Evolutionary conservation across 1,284 basidiomycete species (phyloP).

Genomic region (Boletellus sp.): DNA sequence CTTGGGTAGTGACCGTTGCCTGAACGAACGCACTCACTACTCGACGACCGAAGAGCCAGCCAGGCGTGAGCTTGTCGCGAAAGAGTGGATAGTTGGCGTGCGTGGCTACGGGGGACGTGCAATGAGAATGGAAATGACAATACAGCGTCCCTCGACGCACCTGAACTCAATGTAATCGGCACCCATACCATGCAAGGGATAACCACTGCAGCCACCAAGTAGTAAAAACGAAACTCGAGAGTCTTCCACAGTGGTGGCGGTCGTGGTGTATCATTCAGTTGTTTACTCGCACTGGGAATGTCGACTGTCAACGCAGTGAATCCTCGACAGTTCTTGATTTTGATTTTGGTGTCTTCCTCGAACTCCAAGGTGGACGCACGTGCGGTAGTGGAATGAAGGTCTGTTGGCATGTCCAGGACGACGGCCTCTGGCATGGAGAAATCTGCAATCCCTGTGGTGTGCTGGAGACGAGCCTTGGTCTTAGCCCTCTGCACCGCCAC

Average conservation of each 20-base stretch:
- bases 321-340: conserved; percentile 22
- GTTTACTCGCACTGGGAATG: conserved; percentile 39
- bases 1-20: background rate
- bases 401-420: conserved; percentile 32
- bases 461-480: background rate
- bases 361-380: conserved; percentile 14
- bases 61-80: conserved; percentile 54
- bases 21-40: conserved; percentile 48
- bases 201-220: conserved; percentile 55
- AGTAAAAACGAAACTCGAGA: conserved; percentile 82
- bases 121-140: background rate
- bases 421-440: conserved; percentile 25
- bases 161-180: conserved; percentile 71
- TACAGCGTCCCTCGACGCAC: conserved; percentile 44
- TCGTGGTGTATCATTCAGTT: conserved; percentile 19
- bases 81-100: conserved; percentile 76
- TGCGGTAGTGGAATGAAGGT: conserved; percentile 17
- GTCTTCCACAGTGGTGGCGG: conserved; percentile 71
- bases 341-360: conserved; percentile 8
- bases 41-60: conserved; percentile 67
- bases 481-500: conserved; percentile 17
- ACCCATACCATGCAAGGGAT: conserved; percentile 81
- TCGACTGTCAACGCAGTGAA: conserved; percentile 47
- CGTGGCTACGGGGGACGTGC: conserved; percentile 42
- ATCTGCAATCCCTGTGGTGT: too few relatives aligned